phyloP scores from a whole-genome alignment of 768 basidiomycete species.

The Dioszegia crocea region DNA sequence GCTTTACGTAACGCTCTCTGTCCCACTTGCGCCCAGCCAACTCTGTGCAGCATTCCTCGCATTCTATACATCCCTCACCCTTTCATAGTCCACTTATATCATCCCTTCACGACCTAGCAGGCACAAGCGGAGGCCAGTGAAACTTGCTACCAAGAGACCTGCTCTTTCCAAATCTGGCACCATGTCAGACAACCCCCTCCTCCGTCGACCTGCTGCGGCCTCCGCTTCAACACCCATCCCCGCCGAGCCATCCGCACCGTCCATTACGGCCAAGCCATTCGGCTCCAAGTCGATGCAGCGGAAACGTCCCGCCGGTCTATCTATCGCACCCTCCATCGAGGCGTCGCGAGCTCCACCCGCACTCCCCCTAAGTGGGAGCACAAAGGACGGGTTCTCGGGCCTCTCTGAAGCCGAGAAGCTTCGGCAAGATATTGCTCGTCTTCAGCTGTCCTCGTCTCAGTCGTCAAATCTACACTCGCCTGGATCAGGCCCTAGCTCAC shows the following conservation, averaged over 20 bases:
- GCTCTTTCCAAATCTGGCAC: not conserved
- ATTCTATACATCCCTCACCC: too few species aligned
- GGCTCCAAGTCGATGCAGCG: constrained; percentile 36
- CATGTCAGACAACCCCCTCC: constrained; percentile 6
- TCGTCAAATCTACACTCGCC: constrained; percentile 3
- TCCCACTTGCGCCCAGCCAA: too few species aligned
- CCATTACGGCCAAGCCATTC: constrained; percentile 16
- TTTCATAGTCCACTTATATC: too few species aligned
- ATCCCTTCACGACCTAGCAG: too few species aligned
- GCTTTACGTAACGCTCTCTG: too few species aligned
- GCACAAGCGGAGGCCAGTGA: too few species aligned
- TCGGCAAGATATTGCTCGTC: constrained; percentile 30
- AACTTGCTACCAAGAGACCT: too few species aligned
- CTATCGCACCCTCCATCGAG: constrained; percentile 43
- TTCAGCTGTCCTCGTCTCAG: constrained; percentile 36
- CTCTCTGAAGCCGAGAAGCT: constrained; percentile 33
- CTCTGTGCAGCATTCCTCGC: too few species aligned
- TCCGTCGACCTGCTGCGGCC: not conserved
- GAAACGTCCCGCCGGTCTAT: constrained; percentile 48
- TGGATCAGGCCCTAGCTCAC: constrained; percentile 19
- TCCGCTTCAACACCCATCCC: constrained; percentile 9
- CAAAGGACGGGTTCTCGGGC: constrained; percentile 9
- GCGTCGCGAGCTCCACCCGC: constrained; percentile 40
- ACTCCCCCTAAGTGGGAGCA: constrained; percentile 20
- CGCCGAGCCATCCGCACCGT: constrained; percentile 4